Conservation (phyloP, 2,329 filamentous ascomycete genomes). For the Beauveria pseudobassiana region DNA sequence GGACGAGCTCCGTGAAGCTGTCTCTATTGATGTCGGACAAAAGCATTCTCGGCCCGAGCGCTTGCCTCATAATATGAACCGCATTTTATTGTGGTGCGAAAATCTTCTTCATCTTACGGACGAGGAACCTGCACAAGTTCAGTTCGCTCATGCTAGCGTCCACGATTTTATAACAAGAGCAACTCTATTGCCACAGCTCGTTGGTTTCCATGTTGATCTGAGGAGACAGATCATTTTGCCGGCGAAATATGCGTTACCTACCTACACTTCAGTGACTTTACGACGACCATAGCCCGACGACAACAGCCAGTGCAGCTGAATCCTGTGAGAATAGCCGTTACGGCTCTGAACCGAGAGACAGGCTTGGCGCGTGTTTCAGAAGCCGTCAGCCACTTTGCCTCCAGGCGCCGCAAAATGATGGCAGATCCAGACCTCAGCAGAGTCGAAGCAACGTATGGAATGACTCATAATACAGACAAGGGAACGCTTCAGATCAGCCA, state of each 20-base stretch:
- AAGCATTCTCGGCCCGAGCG: constrained; percentile 9
- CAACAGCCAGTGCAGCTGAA: background rate
- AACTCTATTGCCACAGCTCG: background rate
- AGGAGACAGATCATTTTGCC: background rate
- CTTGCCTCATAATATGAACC: constrained; percentile 20
- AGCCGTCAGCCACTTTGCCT: background rate
- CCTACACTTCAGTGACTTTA: background rate
- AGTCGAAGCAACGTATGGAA: background rate
- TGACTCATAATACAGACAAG: too few species aligned
- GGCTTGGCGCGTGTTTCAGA: background rate
- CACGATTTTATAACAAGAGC: background rate
- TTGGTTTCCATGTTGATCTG: background rate
- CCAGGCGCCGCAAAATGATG: background rate
- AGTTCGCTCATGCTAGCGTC: constrained; percentile 25
- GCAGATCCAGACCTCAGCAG: background rate
- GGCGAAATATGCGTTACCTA: background rate
- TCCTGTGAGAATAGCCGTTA: background rate
- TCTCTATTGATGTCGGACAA: constrained; percentile 25
- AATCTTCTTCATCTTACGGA: constrained; percentile 25
- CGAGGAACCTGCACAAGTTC: constrained; percentile 23
- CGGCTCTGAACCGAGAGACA: background rate
- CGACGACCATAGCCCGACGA: background rate
- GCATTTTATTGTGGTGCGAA: constrained; percentile 24
- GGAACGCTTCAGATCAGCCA: background rate
- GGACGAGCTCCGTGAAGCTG: constrained; percentile 29